phyloP scores from a whole-genome alignment of 2,329 filamentous ascomycete species.

The Verticillium albo-atrum region DNA sequence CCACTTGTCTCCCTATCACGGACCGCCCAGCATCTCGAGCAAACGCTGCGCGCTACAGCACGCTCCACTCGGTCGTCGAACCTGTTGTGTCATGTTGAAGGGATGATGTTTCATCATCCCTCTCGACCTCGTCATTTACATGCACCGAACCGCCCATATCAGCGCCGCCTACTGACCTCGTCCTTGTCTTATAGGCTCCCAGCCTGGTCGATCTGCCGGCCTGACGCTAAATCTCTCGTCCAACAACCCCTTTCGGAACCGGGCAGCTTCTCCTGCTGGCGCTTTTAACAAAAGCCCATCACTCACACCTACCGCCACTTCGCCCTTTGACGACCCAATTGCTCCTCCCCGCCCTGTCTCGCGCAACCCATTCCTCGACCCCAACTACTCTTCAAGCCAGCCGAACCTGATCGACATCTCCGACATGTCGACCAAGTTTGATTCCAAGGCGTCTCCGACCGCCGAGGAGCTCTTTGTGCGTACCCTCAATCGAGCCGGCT shows the following conservation, averaged over 20 bases:
- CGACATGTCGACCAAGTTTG: slow-evolving; percentile 42
- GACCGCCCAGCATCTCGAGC: slow-evolving; percentile 11
- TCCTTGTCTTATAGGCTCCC: slow-evolving; percentile 27
- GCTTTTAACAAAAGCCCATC: slow-evolving; percentile 21
- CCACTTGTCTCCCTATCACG: slow-evolving; percentile 8
- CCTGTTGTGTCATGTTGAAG: slow-evolving; percentile 39
- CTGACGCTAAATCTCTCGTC: slow-evolving; percentile 67
- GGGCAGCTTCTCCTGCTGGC: slow-evolving; percentile 55
- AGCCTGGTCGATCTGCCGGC: slow-evolving; percentile 41
- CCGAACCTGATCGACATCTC: slow-evolving; percentile 31
- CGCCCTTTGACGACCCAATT: slow-evolving; percentile 54
- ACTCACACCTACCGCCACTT: slow-evolving; percentile 41
- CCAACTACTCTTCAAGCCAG: slow-evolving; percentile 29
- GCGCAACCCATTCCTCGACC: slow-evolving; percentile 72
- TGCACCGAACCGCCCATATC: slow-evolving; percentile 28
- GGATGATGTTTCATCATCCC: slow-evolving; percentile 42
- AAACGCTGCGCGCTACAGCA: slow-evolving; percentile 10
- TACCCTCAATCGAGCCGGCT: slow-evolving; percentile 20
- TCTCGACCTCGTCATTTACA: slow-evolving; percentile 36
- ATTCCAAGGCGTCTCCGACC: slow-evolving; percentile 43
- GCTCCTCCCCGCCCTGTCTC: slow-evolving; percentile 56
- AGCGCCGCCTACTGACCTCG: slow-evolving; percentile 13
- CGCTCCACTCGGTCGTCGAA: slow-evolving; percentile 33
- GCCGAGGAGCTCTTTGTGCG: slow-evolving; percentile 75
- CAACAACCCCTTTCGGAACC: slow-evolving; percentile 79